Base-by-base conservation (phyloP, 257 asterid species). In the Ilex aquifolium region DNA sequence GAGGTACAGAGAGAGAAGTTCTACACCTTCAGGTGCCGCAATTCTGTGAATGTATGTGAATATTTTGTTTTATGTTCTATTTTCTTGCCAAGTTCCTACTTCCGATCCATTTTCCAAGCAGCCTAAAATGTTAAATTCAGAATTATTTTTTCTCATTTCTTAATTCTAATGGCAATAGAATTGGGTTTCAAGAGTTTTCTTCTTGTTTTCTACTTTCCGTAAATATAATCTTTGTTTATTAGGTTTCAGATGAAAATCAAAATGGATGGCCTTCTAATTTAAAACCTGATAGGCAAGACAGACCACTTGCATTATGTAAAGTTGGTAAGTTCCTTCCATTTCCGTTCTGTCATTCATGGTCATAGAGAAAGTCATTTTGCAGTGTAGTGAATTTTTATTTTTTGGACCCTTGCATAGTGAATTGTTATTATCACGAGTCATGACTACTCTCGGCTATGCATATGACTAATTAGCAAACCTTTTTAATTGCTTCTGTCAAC, bases 1-100 rank as follows among this genome's bases (percentile, higher is more conserved):
- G 80, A 76, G 66, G 90, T 83, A 68, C 64, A 66, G 65, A 69
- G 69, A 42, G 90, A 83, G 73, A 81, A 74, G 44, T 78, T 62
- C 63, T 74, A 62, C 63, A 71, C 83, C 69, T 76, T 67, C 49
- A 63, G n/a, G 59, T 13, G 60, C 64, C 60, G 32, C 42, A 54
- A 69, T 66, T 59, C 56, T 62, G 67, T 77, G 56, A 70, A 74
- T 71, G 85, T 79, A 70, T 56, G 66, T 62, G 48, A 48, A 51
- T 65, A 48, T 49, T 49, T n/a, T 49, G 7, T 36, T 36, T 36
- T n/a, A 49, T 49, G 54, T 12, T 44, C 56, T 17, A 15, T 32
- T 52, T 64, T 12, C 31, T 29, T 62, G 21, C 49, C 10, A 52
- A 32, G 31, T 13, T 53, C 39, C 52, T 64, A 11, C 54, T 11